Conservation (phyloP, 768 basidiomycete genomes). For the Hericium rajendrae region DNA sequence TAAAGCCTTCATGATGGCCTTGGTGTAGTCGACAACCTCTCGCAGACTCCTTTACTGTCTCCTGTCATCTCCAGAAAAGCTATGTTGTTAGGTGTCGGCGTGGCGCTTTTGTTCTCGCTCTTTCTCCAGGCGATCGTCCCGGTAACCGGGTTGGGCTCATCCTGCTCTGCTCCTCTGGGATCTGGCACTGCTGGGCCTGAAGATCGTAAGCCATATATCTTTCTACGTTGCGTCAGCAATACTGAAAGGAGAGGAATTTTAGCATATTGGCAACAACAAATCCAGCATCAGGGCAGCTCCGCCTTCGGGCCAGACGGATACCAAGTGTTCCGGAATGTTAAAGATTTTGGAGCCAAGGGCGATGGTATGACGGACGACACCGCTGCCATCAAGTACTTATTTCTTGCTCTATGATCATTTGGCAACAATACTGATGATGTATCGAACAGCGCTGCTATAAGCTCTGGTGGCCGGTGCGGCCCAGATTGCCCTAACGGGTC, state of each 20-base stretch:
- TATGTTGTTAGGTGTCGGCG: not conserved
- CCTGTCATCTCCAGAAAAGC: not conserved
- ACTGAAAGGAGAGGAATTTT: not conserved
- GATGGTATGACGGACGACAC: conserved; percentile 72
- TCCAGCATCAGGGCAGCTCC: conserved; percentile 66
- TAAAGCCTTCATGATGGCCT: too few relatives aligned
- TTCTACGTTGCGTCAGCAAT: too few relatives aligned
- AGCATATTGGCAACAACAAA: conserved; percentile 60
- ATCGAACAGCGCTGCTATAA: conserved; percentile 50
- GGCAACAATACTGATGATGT: conserved; percentile 7
- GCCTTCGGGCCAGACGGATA: conserved; percentile 34
- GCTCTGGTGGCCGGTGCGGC: conserved; percentile 53
- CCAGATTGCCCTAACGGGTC: conserved; percentile 34
- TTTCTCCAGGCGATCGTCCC: not conserved
- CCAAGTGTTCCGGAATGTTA: conserved; percentile 71
- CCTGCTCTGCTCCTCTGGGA: conserved; percentile 36
- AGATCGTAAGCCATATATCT: conserved; percentile 23
- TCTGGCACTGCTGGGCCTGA: conserved; percentile 39
- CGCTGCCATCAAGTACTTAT: conserved; percentile 54
- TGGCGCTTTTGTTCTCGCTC: not conserved
- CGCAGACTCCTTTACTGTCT: not conserved
- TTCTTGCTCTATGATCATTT: not conserved
- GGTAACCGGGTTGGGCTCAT: conserved; percentile 31
- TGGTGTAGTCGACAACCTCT: too few relatives aligned
- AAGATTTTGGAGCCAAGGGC: conserved; percentile 43